Percentiles rank a stretch among this genome's conserved stretches.
phyloP scores from a whole-genome alignment of 306 rosid genomes.

The Castanea mollissima region DNA sequence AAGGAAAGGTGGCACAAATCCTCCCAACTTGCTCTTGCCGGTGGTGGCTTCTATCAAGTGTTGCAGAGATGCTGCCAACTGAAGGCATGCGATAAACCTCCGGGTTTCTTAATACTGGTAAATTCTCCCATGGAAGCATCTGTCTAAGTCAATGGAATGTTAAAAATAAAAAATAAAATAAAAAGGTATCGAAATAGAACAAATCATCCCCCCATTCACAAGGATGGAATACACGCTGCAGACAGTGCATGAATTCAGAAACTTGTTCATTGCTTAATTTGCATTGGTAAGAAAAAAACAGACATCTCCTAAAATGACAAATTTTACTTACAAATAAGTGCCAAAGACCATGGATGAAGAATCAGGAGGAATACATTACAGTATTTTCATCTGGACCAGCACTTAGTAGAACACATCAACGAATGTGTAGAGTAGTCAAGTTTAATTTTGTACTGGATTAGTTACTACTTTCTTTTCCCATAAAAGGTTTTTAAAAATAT shows the following conservation, averaged over 20 bases:
- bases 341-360: slow-evolving; percentile 2
- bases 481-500: no score
- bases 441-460: no score
- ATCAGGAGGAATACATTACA: background rate
- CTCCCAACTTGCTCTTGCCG: slow-evolving; percentile 44
- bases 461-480: no score
- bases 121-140: slow-evolving; percentile 99
- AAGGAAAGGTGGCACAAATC: slow-evolving; percentile 48
- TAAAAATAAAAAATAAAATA: background rate
- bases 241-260: background rate
- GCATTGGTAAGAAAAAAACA: background rate
- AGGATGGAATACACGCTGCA: background rate
- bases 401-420: background rate
- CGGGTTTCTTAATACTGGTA: slow-evolving; percentile 75
- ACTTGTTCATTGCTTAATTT: background rate
- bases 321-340: background rate
- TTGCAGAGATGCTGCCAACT: slow-evolving; percentile 66
- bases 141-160: slow-evolving; percentile 31
- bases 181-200: background rate
- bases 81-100: slow-evolving; percentile 99
- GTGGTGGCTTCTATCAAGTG: slow-evolving; percentile 48
- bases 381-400: background rate
- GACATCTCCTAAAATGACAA: background rate
- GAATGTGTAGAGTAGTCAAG: background rate
- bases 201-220: background rate